Base-by-base conservation (phyloP, 2,329 filamentous ascomycete species). In the Penicillium concentricum region DNA sequence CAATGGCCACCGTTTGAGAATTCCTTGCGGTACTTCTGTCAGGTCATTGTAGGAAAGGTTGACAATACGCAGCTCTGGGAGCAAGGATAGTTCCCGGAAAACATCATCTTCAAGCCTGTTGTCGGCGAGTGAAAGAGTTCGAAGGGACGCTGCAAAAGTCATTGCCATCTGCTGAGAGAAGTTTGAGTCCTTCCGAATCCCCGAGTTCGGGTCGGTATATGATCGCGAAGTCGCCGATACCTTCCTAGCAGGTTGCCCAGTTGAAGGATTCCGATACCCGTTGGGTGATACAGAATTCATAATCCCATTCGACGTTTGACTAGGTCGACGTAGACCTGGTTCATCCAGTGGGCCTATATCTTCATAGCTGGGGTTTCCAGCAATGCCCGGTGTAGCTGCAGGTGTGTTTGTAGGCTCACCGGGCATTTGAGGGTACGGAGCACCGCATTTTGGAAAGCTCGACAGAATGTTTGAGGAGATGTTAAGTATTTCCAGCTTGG, bases 1-100 rank as follows among this genome's bases (percentile, higher is more conserved):
- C 68, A 94, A 87, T 35, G 90, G 89, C 92, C 94, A 96, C 71
- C 88, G 88, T 73, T 89, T 89, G 67, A 99, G 88, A 2, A 92
- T 90, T 54, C 92, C 84, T 60, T 92, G 88, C 3, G 94, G 94
- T 75, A 99, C 88, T 66, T 99, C 94, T 58, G 90, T 92, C 45
- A 99, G 84, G 61, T 92, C 88, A 66, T 99, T 99, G 77, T 97
- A 97, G 0, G 93, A 96, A 32, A 99, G 76, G 66, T 99, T 99
- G 57, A 99, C 83, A 24, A 96, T 84, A 22, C 93, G 87, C 50
- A 99, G 77, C 74, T 97, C 94, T 2, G 86, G 82, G 4, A 97
- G 82, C 3, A 93, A 80, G 0, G 86, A 90, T 43, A 99, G 82
- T 72, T 97, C 90, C 62, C 97, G 92, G 70, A 97, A 97, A 0